Evolutionary conservation across 768 basidiomycete species (phyloP).

Genomic region (Lactifluus subvellereus): DNA sequence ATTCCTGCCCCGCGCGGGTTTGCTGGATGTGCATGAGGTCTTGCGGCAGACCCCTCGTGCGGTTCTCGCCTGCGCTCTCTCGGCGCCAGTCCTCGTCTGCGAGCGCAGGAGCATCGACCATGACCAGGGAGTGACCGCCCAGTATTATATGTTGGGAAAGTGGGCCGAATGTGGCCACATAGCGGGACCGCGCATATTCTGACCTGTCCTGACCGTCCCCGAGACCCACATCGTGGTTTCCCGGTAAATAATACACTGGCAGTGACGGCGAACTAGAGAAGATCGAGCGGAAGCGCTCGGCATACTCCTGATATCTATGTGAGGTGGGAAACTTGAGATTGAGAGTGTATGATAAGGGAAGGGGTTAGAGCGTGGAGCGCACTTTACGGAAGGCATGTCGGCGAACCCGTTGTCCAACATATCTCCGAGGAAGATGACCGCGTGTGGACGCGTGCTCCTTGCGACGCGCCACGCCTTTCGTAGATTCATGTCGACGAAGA

Average conservation of each 20-base stretch:
- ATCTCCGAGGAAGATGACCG: constrained; percentile 80
- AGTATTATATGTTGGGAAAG: constrained; percentile 58
- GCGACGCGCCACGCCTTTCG: constrained; percentile 79
- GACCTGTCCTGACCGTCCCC: constrained; percentile 29
- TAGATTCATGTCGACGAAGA: constrained; percentile 75
- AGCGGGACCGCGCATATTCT: constrained; percentile 40
- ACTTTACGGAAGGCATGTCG: constrained; percentile 63
- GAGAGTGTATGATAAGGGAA: constrained; percentile 1
- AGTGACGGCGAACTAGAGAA: constrained; percentile 46
- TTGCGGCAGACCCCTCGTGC: constrained; percentile 40
- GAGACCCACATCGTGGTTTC: constrained; percentile 83
- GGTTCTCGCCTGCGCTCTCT: constrained; percentile 35
- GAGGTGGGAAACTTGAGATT: not conserved
- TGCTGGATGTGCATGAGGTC: constrained; percentile 13
- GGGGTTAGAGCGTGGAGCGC: constrained; percentile 31
- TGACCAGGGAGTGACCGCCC: constrained; percentile 65
- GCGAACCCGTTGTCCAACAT: constrained; percentile 85
- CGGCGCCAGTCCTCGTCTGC: constrained; percentile 67
- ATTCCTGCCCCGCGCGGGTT: not conserved
- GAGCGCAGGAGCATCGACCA: constrained; percentile 69
- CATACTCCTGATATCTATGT: constrained; percentile 68
- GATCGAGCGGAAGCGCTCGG: constrained; percentile 59
- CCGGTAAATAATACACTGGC: constrained; percentile 70
- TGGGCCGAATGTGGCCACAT: constrained; percentile 68
- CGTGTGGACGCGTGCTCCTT: constrained; percentile 55